phyloP scores from a whole-genome alignment of 768 basidiomycete species.

The Cyclocybe cylindracea region DNA sequence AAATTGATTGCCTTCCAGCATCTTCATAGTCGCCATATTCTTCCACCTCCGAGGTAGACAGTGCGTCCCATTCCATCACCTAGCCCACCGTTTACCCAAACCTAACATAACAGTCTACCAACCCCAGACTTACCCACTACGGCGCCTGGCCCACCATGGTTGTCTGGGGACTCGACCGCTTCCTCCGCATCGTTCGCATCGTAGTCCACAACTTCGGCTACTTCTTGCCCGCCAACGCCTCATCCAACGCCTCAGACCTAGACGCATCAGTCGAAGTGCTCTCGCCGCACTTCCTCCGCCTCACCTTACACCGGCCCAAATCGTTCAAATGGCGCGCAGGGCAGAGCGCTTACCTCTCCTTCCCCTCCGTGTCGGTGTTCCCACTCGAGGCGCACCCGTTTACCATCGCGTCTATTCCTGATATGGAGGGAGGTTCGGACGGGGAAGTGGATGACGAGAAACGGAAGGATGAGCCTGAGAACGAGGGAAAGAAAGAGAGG shows the following conservation, averaged over 20 bases:
- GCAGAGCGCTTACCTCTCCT: slow-evolving; percentile 52
- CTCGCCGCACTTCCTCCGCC: slow-evolving; percentile 37
- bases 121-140: slow-evolving; percentile 28
- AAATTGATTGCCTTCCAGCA: background rate
- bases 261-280: slow-evolving; percentile 33
- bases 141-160: slow-evolving; percentile 53
- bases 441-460: background rate
- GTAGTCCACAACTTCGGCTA: slow-evolving; percentile 44
- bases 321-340: slow-evolving; percentile 50
- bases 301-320: slow-evolving; percentile 42
- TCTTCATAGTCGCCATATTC: slow-evolving; percentile 30
- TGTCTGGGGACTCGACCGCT: slow-evolving; percentile 57
- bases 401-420: slow-evolving; percentile 52
- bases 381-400: slow-evolving; percentile 63
- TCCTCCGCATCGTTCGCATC: slow-evolving; percentile 47
- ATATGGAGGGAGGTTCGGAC: background rate
- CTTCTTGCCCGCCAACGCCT: slow-evolving; percentile 24
- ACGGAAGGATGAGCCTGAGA: too few species aligned
- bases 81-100: background rate
- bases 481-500: slow-evolving; percentile 18
- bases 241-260: slow-evolving; percentile 16
- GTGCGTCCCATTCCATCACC: slow-evolving; percentile 21
- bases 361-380: slow-evolving; percentile 45
- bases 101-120: background rate
- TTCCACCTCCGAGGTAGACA: slow-evolving; percentile 34